These are phyloP conservation scores for Teratosphaeria epicoccoides DNA, from an alignment of 2,329 filamentous ascomycete species.

Conservation along the genomic window DNA sequence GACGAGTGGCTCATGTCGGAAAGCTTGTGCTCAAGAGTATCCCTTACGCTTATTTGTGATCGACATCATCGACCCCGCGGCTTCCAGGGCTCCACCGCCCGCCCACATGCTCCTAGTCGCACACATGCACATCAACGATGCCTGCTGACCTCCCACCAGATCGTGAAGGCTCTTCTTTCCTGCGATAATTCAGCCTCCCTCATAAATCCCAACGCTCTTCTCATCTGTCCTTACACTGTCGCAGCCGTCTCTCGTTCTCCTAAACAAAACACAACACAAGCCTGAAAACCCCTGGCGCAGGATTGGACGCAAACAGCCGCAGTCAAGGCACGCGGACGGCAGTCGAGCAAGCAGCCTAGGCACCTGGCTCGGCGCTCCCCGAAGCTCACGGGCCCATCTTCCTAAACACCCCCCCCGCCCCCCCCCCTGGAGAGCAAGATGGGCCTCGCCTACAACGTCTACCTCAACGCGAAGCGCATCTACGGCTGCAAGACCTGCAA, in stretches of 20 bases:
- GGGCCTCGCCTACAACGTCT: slow-evolving; percentile 37
- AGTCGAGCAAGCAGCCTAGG: background rate
- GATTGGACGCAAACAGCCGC: background rate
- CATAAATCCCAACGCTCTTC: too few relatives aligned
- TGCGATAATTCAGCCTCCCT: too few relatives aligned
- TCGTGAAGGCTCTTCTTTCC: too few relatives aligned
- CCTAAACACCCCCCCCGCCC: too few relatives aligned
- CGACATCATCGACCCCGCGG: background rate
- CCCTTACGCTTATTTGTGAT: too few relatives aligned
- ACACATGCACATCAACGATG: background rate
- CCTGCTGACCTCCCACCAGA: background rate
- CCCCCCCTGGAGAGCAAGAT: slow-evolving; percentile 8
- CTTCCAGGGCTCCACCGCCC: background rate
- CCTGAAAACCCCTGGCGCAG: too few relatives aligned
- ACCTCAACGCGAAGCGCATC: slow-evolving; percentile 67
- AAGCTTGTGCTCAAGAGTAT: background rate
- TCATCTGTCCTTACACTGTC: too few relatives aligned
- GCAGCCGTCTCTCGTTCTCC: background rate
- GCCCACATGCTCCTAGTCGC: background rate
- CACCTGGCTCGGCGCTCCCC: background rate
- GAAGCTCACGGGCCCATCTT: background rate
- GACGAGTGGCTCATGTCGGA: background rate
- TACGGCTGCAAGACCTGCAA: slow-evolving; percentile 84
- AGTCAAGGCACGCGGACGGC: background rate
- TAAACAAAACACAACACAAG: background rate